A percentile compares a stretch with the other conserved stretches of the same genome.
Conservation (phyloP, 805 yeast species). For the Kluyveromyces starmeri region DNA sequence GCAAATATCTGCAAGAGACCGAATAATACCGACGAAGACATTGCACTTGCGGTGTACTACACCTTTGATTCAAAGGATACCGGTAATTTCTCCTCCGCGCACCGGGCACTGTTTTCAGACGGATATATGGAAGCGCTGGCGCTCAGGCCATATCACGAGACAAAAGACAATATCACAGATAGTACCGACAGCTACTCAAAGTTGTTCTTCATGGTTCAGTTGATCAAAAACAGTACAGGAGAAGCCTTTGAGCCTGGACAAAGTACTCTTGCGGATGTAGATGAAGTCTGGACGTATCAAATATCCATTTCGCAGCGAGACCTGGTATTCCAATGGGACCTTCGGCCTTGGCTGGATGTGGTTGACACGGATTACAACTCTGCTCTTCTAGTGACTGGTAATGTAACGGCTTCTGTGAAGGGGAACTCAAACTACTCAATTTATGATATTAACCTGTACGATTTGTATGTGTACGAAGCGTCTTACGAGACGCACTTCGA, state of each 20-base stretch:
- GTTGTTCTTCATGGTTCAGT: conserved; percentile 20
- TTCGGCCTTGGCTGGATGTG: conserved; percentile 42
- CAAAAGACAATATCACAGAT: conserved; percentile 9
- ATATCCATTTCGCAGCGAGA: conserved; percentile 58
- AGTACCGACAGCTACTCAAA: conserved; percentile 13
- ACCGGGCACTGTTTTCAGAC: conserved; percentile 12
- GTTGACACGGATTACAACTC: conserved; percentile 65
- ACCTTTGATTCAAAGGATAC: conserved; percentile 21
- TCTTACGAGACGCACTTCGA: conserved; percentile 31
- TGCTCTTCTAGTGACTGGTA: conserved; percentile 57
- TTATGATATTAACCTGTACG: conserved; percentile 23
- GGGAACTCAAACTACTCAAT: conserved; percentile 14
- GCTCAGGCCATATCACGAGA: conserved; percentile 14
- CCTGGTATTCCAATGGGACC: conserved; percentile 63
- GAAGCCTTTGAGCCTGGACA: conserved; percentile 7
- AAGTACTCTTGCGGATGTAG: neutral
- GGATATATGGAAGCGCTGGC: conserved; percentile 28
- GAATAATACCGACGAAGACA: conserved; percentile 10
- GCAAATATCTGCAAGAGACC: conserved; percentile 30
- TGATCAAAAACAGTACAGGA: conserved; percentile 18
- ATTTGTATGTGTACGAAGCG: conserved; percentile 40
- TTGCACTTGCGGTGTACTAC: conserved; percentile 17
- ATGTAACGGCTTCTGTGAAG: conserved; percentile 28
- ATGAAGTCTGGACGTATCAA: conserved; percentile 47
- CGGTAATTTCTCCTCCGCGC: conserved; percentile 11